Base-by-base conservation (phyloP, 116 monocot genomes). In the Cymodocea nodosa region DNA sequence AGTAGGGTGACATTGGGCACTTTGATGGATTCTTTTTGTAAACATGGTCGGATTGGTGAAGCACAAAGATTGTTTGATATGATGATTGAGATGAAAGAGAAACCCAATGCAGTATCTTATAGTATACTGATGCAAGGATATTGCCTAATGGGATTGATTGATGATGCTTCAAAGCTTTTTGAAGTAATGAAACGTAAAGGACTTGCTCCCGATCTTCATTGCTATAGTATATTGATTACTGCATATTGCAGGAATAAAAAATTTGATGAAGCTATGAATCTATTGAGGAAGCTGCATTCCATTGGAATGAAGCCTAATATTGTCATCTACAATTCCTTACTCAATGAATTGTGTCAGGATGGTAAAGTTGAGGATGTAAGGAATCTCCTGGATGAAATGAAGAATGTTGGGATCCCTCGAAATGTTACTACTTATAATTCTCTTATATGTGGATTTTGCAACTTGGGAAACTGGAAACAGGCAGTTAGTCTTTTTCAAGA, bases 21-120 rank as follows among this genome's bases (percentile, higher is more conserved):
- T 11, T 55, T 79, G 51, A 60, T 79, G 55, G 25, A 57, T 70
- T 76, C 61, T 40, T 68, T 83, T 2, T 83, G 82, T 63, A 75
- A 75, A 57, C 25, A 79, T 10, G 58, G 62, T 11, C 67, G 63
- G 50, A 23, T 58, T 23, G 15, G 10, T 9, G 76, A 79, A 64
- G 76, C 76, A 39, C 72, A 20, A 12, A 59, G 65, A 24, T 12
- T 83, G 6, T 69, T 78, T 9, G 52, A 70, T 70, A 3, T 48
- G n/a, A 58, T 83, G 72, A 20, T 18, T 23, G 66, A 37, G 37
- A 50, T 19, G 24, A 65, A 65, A 4, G 7, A 8, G 7, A 67
- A 66, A n/a, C 74, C 72, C 15, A 22, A 72, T 56, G 40, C 40
- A 2, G 23, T 60, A 8, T 60, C 58, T 17, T 70, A 78, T 64